These are phyloP conservation scores for Neopestalotiopsis rosae DNA, from an alignment of 2,329 filamentous ascomycete genomes.

Conservation along the genomic window DNA sequence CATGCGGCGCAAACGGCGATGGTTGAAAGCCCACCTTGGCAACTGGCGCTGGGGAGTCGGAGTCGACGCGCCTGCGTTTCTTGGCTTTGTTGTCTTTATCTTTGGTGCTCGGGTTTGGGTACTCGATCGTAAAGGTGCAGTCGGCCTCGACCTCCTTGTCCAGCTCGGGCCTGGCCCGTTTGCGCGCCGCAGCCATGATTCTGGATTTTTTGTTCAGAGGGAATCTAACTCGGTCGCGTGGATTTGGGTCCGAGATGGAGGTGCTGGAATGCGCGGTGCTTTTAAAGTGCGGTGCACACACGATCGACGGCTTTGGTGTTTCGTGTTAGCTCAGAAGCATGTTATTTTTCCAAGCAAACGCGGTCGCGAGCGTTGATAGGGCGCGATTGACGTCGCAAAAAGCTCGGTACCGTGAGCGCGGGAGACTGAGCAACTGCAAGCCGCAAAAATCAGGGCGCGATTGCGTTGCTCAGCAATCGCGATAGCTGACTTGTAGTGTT, in stretches of 20 bases:
- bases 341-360: neutral
- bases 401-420: neutral
- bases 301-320: neutral
- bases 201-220: neutral
- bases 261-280: neutral
- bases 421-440: neutral
- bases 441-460: neutral
- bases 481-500: neutral
- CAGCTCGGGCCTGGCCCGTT: conserved; percentile 53
- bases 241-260: neutral
- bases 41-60: conserved; percentile 42
- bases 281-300: neutral
- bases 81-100: conserved; percentile 54
- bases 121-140: conserved; percentile 56
- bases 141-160: conserved; percentile 58
- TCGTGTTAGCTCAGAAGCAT: neutral
- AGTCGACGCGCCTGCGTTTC: conserved; percentile 49
- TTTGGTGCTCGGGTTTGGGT: conserved; percentile 52
- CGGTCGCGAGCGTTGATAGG: neutral
- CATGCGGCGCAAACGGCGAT: conserved; percentile 59
- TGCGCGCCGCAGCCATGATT: conserved; percentile 49
- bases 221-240: neutral
- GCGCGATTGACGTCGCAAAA: neutral
- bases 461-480: neutral
- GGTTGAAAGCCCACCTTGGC: conserved; percentile 53